Evolutionary conservation across 768 basidiomycete genomes (phyloP).

Genomic region (Boletus insuetus): DNA sequence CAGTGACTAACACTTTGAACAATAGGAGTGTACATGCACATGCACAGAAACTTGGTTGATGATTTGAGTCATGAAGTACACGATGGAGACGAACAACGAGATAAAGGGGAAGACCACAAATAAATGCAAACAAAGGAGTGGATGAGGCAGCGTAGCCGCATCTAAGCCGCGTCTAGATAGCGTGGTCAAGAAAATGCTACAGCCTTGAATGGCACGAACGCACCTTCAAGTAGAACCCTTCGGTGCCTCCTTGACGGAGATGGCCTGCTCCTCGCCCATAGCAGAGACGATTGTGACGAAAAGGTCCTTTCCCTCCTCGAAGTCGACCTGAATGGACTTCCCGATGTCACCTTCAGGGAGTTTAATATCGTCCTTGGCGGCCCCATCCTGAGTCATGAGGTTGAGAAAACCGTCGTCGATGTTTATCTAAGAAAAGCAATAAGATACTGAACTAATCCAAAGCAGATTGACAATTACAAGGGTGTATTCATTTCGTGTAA

Average conservation of each 20-base stretch:
- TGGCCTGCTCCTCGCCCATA: slow-evolving; percentile 92
- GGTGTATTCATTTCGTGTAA: slow-evolving; percentile 84
- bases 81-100: slow-evolving; percentile 7
- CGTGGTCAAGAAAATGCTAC: not conserved
- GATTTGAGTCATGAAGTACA: slow-evolving; percentile 16
- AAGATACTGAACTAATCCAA: slow-evolving; percentile 1
- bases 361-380: slow-evolving; percentile 89
- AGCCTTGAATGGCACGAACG: not conserved
- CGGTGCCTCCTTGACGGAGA: slow-evolving; percentile 88
- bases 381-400: slow-evolving; percentile 82
- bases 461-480: slow-evolving; percentile 51
- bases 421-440: slow-evolving; percentile 54
- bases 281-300: slow-evolving; percentile 82
- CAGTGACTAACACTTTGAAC: slow-evolving; percentile 26
- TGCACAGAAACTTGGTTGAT: slow-evolving; percentile 24
- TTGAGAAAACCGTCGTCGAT: slow-evolving; percentile 95
- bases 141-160: not conserved
- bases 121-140: slow-evolving; percentile 19
- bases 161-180: not conserved
- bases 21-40: slow-evolving; percentile 27
- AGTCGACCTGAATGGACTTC: slow-evolving; percentile 58
- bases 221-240: slow-evolving; percentile 41
- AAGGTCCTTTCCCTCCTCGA: slow-evolving; percentile 86
- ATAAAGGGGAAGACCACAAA: slow-evolving; percentile 4
- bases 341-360: slow-evolving; percentile 87